phyloP scores from a whole-genome alignment of 805 yeast genomes.

The Teunomyces gatunensis region DNA sequence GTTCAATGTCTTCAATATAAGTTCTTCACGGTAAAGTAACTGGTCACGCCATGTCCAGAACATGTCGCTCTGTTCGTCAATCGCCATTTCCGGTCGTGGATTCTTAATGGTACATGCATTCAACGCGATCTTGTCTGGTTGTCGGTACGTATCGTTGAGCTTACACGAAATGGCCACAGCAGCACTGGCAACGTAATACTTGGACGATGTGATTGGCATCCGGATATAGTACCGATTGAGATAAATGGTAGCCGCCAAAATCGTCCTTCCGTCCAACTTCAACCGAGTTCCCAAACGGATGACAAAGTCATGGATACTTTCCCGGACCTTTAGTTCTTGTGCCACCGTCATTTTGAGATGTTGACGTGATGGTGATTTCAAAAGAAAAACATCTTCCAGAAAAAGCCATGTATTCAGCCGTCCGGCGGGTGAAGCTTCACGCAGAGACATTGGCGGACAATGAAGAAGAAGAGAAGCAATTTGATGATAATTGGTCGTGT shows the following conservation, averaged over 20 bases:
- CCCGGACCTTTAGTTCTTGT: constrained; percentile 38
- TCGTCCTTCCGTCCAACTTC: constrained; percentile 40
- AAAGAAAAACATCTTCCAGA: constrained; percentile 31
- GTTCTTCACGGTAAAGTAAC: constrained; percentile 41
- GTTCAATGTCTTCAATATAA: constrained; percentile 35
- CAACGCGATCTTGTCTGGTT: constrained; percentile 43
- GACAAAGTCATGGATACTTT: constrained; percentile 38
- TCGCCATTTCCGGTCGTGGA: constrained; percentile 21
- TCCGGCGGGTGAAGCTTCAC: neutral
- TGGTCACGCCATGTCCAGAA: constrained; percentile 49
- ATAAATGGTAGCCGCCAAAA: constrained; percentile 42
- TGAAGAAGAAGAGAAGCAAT: neutral
- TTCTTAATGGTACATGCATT: constrained; percentile 35
- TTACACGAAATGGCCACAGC: constrained; percentile 44
- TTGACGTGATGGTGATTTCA: constrained; percentile 31
- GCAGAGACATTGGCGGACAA: neutral
- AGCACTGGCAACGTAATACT: constrained; percentile 43
- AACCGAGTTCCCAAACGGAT: constrained; percentile 34
- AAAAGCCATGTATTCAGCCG: constrained; percentile 36
- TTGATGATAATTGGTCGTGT: neutral
- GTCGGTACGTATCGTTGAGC: constrained; percentile 40
- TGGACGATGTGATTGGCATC: constrained; percentile 40
- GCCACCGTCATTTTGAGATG: constrained; percentile 27
- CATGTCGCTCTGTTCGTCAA: constrained; percentile 39
- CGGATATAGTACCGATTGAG: constrained; percentile 40